Evolutionary conservation across 192 early-diverging fungal genomes (phyloP), one percentile per base, ranked within the genome.

Genomic region (Coemansia sp.): DNA sequence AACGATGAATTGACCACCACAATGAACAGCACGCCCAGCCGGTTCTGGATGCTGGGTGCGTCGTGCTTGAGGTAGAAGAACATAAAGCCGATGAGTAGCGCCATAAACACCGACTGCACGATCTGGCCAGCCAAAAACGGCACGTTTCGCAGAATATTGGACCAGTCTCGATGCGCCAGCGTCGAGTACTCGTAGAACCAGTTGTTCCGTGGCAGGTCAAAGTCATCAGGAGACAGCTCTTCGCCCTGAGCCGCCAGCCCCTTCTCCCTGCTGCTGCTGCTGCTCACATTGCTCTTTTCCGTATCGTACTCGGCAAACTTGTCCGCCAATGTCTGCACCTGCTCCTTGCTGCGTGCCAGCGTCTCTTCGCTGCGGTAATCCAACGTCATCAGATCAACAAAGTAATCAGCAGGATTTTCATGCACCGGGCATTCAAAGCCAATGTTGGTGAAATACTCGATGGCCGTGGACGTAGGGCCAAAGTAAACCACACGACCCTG

Each of bases 371-470:
- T 69, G 43, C 71, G 66, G 56, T 82, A 69, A 63, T 82, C 71
- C 47, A 81, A 57, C n/a, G 76, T 84, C 72, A 81, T 73, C 31
- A 88, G 57, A 41, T 88, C 83, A 49, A 91, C 56, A 52, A 87
- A 71, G 62, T 83, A 83, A 58, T 91, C 89, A 23, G 89, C 87
- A 0, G 87, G 80, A 59, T 89, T 88, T 71, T 86, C 87, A 51
- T 82, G 76, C 56, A 76, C 42, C 6, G 87, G 87, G 67, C 88
- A 90, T 37, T 84, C 85, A 23, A 68, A 64, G 21, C 83, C 87
- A 12, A 73, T 52, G 14, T 37, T 36, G 30, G 68, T 71, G 63
- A 86, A 83, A 52, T 80, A 82, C 21, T 58, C 47, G 51, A 75
- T 51, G 7, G 80, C 65, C 23, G 60, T 58, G 1, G 64, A 58